Conservation (phyloP, 2,329 filamentous ascomycete genomes). For the Grosmannia penicillata region DNA sequence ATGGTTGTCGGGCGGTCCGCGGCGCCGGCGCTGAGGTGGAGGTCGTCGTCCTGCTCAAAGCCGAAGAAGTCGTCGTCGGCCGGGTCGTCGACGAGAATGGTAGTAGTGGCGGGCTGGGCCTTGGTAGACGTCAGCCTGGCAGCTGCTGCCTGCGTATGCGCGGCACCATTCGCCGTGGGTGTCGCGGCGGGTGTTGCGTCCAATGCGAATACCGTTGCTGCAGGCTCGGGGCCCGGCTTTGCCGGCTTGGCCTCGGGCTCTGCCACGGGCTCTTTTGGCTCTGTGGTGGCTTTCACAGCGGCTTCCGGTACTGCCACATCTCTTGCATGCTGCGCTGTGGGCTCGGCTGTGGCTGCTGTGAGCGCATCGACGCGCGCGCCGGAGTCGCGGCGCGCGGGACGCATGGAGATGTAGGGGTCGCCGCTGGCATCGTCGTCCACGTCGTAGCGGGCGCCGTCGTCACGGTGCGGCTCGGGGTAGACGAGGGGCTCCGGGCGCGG, state of each 20-base stretch:
- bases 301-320: too few species aligned
- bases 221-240: too few species aligned
- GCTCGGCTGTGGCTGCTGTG: not conserved
- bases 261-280: not conserved
- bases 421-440: not conserved
- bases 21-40: constrained; percentile 1
- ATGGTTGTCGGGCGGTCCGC: too few species aligned
- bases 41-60: constrained; percentile 10
- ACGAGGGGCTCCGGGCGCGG: not conserved
- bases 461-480: not conserved
- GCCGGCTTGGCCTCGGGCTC: not conserved
- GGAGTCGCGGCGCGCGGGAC: not conserved
- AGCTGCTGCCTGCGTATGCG: too few species aligned
- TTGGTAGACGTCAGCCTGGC: not conserved
- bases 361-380: not conserved
- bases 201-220: too few species aligned
- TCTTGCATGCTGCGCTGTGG: too few species aligned
- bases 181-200: not conserved
- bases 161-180: not conserved
- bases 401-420: not conserved
- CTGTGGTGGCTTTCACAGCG: too few species aligned
- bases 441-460: not conserved
- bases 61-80: constrained; percentile 10
- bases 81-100: constrained; percentile 5
- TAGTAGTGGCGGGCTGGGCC: not conserved